Conservation (phyloP, 2,329 filamentous ascomycete species). For the Graphilbum fragrans region DNA sequence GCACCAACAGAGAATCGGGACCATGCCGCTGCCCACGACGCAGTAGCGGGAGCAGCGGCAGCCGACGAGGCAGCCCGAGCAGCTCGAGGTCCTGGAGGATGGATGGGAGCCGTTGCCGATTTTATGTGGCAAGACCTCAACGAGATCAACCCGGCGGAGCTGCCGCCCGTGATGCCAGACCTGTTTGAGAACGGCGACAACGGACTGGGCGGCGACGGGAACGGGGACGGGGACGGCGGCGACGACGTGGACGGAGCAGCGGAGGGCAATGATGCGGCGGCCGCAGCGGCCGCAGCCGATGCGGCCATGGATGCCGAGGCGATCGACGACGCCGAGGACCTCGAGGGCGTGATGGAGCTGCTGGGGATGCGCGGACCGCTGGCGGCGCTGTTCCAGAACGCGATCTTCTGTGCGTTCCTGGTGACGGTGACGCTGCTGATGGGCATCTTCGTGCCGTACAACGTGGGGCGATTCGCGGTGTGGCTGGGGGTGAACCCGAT, state of each 20-base stretch:
- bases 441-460: constrained; percentile 84
- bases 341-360: constrained; percentile 91
- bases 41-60: not conserved
- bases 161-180: constrained; percentile 24
- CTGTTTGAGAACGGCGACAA: constrained; percentile 21
- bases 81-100: constrained; percentile 16
- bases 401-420: constrained; percentile 83
- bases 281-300: constrained; percentile 31
- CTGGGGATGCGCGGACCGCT: constrained; percentile 93
- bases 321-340: constrained; percentile 79
- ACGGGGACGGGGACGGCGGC: constrained; percentile 11
- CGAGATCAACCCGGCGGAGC: constrained; percentile 40
- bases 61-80: not conserved
- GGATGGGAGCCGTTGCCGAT: constrained; percentile 35
- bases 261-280: constrained; percentile 37
- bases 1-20: too few species aligned
- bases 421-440: constrained; percentile 77
- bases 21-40: too few species aligned
- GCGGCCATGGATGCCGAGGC: constrained; percentile 63
- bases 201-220: constrained; percentile 9
- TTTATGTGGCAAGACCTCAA: constrained; percentile 52
- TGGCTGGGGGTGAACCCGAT: constrained; percentile 70
- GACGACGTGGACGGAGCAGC: constrained; percentile 18
- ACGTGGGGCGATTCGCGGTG: constrained; percentile 75
- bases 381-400: constrained; percentile 83